phyloP scores from a whole-genome alignment of 768 basidiomycete genomes.

The Zangia roseola region DNA sequence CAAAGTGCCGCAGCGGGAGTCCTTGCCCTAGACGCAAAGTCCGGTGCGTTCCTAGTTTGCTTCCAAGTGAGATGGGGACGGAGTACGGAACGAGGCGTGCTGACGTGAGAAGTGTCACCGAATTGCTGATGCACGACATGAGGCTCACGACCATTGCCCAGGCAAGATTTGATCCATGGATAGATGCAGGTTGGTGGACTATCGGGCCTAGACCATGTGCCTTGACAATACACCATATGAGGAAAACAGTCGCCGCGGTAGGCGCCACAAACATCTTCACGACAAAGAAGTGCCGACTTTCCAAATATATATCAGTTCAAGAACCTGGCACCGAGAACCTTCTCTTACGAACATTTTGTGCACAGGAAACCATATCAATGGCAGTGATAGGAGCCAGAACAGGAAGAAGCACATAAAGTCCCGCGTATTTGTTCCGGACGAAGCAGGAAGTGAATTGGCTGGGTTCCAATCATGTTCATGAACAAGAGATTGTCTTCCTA shows the following conservation, averaged over 20 bases:
- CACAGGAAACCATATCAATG: constrained; percentile 80
- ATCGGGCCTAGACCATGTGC: constrained; percentile 79
- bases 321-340: constrained; percentile 2
- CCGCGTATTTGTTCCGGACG: constrained; percentile 71
- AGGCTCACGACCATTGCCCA: constrained; percentile 75
- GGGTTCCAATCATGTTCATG: constrained; percentile 4
- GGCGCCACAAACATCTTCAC: constrained; percentile 74
- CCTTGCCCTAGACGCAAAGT: constrained; percentile 66
- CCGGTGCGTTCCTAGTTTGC: constrained; percentile 60
- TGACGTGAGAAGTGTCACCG: constrained; percentile 70
- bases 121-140: constrained; percentile 80
- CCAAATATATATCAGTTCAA: constrained; percentile 11
- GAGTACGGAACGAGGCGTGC: constrained; percentile 18
- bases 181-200: constrained; percentile 56
- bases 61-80: constrained; percentile 14
- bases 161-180: constrained; percentile 65
- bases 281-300: constrained; percentile 75
- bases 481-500: constrained; percentile 1
- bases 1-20: constrained; percentile 56
- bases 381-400: constrained; percentile 80
- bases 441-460: constrained; percentile 73
- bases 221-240: constrained; percentile 76
- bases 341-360: constrained; percentile 63
- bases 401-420: constrained; percentile 83
- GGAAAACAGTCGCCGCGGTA: constrained; percentile 66